Percentiles rank a stretch among this genome's conserved stretches.
Conservation (phyloP, 2,329 filamentous ascomycete genomes). For the Beauveria scarabaeidicola region DNA sequence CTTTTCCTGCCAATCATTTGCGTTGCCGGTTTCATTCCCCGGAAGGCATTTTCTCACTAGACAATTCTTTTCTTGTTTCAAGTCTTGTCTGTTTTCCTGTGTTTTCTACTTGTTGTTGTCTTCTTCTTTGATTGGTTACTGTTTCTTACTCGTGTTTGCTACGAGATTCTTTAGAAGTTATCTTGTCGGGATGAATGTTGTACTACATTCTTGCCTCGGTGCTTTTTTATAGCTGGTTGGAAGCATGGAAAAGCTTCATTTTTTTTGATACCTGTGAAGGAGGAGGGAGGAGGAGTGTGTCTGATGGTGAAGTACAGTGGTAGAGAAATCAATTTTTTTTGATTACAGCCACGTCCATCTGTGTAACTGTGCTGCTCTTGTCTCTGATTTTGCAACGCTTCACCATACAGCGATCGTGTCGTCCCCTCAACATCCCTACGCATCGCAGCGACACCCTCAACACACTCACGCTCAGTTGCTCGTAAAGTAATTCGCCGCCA, state of each 20-base stretch:
- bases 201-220: not conserved
- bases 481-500: constrained; percentile 6
- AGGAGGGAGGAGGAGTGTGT: not conserved
- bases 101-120: not conserved
- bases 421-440: too few species aligned
- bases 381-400: too few species aligned
- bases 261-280: not conserved
- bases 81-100: constrained; percentile 5
- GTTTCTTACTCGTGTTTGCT: not conserved
- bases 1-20: not conserved
- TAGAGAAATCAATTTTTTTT: not conserved
- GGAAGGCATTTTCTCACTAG: not conserved
- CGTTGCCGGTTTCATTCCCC: not conserved
- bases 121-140: not conserved
- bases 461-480: not conserved
- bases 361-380: not conserved
- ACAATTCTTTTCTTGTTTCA: not conserved
- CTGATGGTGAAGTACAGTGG: not conserved
- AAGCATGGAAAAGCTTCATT: not conserved
- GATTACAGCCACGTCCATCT: not conserved
- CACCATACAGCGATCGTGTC: too few species aligned
- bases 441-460: too few species aligned
- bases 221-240: not conserved
- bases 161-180: not conserved
- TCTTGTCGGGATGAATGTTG: not conserved